phyloP scores from a whole-genome alignment of 768 basidiomycete genomes.

The Hericium erinaceus region DNA sequence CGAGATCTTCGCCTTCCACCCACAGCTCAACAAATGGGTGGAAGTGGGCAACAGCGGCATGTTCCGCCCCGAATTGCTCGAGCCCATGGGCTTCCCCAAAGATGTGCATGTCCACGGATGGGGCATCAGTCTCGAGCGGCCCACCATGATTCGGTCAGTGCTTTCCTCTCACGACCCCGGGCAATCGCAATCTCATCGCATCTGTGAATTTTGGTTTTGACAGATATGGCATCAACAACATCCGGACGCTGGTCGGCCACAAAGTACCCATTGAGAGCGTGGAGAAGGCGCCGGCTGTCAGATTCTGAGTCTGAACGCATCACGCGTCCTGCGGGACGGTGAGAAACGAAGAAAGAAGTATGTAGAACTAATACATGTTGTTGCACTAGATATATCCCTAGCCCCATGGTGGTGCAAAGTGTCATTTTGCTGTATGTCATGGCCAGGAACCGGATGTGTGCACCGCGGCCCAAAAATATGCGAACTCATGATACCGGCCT shows the following conservation, averaged over 20 bases:
- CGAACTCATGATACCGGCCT: too few relatives aligned
- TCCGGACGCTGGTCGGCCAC: constrained; percentile 93
- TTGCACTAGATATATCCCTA: not conserved
- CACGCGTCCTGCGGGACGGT: not conserved
- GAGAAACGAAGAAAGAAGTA: not conserved
- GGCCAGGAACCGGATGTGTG: not conserved
- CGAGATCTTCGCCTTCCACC: constrained; percentile 98
- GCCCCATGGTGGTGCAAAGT: not conserved
- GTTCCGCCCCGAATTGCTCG: constrained; percentile 99
- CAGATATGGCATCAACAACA: constrained; percentile 96
- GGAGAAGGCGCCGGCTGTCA: constrained; percentile 83
- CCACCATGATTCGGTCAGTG: constrained; percentile 93
- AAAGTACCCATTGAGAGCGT: constrained; percentile 88
- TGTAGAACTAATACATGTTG: not conserved
- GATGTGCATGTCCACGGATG: constrained; percentile 96
- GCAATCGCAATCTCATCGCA: not conserved
- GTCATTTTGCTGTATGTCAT: not conserved
- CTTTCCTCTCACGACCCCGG: not conserved
- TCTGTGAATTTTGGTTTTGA: not conserved
- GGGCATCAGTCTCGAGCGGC: constrained; percentile 90
- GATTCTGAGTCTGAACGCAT: constrained; percentile 47
- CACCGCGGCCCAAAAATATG: too few relatives aligned
- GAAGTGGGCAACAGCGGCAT: constrained; percentile 99
- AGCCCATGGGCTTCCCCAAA: constrained; percentile 96
- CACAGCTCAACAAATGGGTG: constrained; percentile 88